Conservation (phyloP, 768 basidiomycete species). For the Inosperma sp. region DNA sequence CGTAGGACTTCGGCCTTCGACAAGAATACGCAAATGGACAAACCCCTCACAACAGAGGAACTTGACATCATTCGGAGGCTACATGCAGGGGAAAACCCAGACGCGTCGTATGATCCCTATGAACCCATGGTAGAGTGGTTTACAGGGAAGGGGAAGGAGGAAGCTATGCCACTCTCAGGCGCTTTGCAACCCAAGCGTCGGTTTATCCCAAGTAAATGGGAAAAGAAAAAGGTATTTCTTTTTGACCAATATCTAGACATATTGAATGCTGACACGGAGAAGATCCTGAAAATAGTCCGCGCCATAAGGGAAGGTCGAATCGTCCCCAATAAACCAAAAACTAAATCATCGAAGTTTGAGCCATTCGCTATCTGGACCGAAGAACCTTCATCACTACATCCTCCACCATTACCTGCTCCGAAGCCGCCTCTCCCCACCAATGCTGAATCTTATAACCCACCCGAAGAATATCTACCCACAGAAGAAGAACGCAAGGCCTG, state of each 20-base stretch:
- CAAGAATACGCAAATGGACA: slow-evolving; percentile 79
- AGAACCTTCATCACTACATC: slow-evolving; percentile 63
- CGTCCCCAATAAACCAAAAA: slow-evolving; percentile 81
- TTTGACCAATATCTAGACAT: not conserved
- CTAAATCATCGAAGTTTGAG: slow-evolving; percentile 52
- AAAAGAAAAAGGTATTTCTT: slow-evolving; percentile 85
- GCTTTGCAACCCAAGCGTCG: slow-evolving; percentile 94
- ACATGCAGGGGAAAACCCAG: slow-evolving; percentile 89
- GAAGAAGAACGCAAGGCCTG: slow-evolving; percentile 77
- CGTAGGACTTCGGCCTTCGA: slow-evolving; percentile 89
- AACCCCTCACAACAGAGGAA: slow-evolving; percentile 82
- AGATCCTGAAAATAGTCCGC: slow-evolving; percentile 99
- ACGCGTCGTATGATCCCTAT: slow-evolving; percentile 86
- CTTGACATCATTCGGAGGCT: slow-evolving; percentile 91
- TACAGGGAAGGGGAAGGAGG: slow-evolving; percentile 91
- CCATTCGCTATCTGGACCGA: slow-evolving; percentile 86
- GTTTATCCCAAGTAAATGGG: slow-evolving; percentile 99
- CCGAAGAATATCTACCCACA: slow-evolving; percentile 90
- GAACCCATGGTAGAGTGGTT: slow-evolving; percentile 96
- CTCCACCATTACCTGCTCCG: slow-evolving; percentile 90
- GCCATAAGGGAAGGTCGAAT: slow-evolving; percentile 97
- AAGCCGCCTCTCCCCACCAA: slow-evolving; percentile 86
- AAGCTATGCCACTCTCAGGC: slow-evolving; percentile 86
- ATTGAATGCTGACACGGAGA: slow-evolving; percentile 10
- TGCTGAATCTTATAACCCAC: slow-evolving; percentile 98